phyloP scores from a whole-genome alignment of 2,329 filamentous ascomycete genomes.

The Phialophora expanda region DNA sequence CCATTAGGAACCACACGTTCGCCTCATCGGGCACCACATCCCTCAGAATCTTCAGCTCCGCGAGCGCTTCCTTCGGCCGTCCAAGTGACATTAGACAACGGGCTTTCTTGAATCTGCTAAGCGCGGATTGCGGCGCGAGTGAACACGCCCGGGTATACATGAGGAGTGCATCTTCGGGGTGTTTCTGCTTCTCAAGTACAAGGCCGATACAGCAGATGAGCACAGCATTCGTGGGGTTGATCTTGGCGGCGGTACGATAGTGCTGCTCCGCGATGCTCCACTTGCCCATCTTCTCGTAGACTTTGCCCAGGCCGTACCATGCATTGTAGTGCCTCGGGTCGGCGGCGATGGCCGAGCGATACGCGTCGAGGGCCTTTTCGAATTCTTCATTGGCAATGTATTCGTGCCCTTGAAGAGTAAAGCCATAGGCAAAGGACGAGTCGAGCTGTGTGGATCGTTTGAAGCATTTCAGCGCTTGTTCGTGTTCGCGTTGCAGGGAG shows the following conservation, averaged over 20 bases:
- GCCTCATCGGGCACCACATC: slow-evolving; percentile 92
- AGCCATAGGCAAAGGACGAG: slow-evolving; percentile 90
- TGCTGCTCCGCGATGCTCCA: slow-evolving; percentile 90
- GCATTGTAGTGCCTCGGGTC: slow-evolving; percentile 94
- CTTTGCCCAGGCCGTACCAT: slow-evolving; percentile 85
- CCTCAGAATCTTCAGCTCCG: slow-evolving; percentile 85
- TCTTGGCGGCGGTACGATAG: slow-evolving; percentile 82
- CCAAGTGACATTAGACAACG: slow-evolving; percentile 79
- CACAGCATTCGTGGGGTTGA: slow-evolving; percentile 93
- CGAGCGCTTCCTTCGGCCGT: slow-evolving; percentile 71
- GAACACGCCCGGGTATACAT: slow-evolving; percentile 84
- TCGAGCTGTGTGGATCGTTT: slow-evolving; percentile 90
- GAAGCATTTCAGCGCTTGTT: slow-evolving; percentile 93
- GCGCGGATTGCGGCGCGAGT: slow-evolving; percentile 77
- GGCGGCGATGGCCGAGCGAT: slow-evolving; percentile 81
- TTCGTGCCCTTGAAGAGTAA: slow-evolving; percentile 94
- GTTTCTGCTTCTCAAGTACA: slow-evolving; percentile 85
- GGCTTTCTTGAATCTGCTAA: slow-evolving; percentile 92
- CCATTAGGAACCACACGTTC: slow-evolving; percentile 93
- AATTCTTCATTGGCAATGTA: slow-evolving; percentile 96
- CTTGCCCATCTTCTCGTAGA: slow-evolving; percentile 88
- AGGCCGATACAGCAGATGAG: slow-evolving; percentile 90
- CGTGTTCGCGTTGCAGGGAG: slow-evolving; percentile 88
- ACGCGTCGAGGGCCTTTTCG: slow-evolving; percentile 87
- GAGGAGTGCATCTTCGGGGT: slow-evolving; percentile 75